Evolutionary conservation across 805 yeast species (phyloP).

Genomic region (Ogataea pini): DNA sequence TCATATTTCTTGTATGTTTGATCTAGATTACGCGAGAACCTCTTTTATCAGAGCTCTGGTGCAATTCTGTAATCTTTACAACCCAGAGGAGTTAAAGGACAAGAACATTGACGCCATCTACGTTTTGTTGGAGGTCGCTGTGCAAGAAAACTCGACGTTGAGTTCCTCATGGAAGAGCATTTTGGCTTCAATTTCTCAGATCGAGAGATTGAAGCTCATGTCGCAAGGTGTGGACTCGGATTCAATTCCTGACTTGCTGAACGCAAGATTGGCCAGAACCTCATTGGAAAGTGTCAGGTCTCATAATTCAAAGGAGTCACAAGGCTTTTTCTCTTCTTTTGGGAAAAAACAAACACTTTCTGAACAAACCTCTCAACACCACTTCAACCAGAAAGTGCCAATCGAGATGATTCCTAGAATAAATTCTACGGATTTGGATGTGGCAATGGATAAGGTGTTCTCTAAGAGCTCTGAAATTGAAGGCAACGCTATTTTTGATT

Average conservation of each 20-base stretch:
- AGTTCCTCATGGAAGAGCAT: constrained; percentile 83
- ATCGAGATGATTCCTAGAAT: constrained; percentile 58
- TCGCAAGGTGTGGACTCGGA: constrained; percentile 86
- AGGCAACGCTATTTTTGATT: constrained; percentile 83
- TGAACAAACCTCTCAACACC: constrained; percentile 69
- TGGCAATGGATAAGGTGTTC: constrained; percentile 83
- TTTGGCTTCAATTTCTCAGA: constrained; percentile 79
- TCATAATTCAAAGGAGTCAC: constrained; percentile 29
- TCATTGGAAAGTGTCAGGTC: constrained; percentile 57
- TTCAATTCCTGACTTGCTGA: constrained; percentile 80
- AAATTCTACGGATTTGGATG: constrained; percentile 67
- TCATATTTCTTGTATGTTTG: constrained; percentile 81
- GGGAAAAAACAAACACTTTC: constrained; percentile 52
- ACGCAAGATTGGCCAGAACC: constrained; percentile 63
- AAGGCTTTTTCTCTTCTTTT: constrained; percentile 57
- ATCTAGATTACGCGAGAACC: constrained; percentile 77
- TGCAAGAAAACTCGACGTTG: constrained; percentile 74
- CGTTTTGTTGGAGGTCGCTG: constrained; percentile 72
- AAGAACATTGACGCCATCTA: constrained; percentile 84
- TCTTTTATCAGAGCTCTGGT: constrained; percentile 89
- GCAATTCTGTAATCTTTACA: constrained; percentile 80
- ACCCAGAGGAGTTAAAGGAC: constrained; percentile 70
- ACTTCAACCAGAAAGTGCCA: constrained; percentile 67
- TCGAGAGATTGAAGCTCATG: constrained; percentile 85
- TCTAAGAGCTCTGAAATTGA: constrained; percentile 76